A percentile compares a stretch with the other conserved stretches of the same genome.
Conservation (phyloP, 2,329 filamentous ascomycete genomes). For the Cladosporium halotolerans region DNA sequence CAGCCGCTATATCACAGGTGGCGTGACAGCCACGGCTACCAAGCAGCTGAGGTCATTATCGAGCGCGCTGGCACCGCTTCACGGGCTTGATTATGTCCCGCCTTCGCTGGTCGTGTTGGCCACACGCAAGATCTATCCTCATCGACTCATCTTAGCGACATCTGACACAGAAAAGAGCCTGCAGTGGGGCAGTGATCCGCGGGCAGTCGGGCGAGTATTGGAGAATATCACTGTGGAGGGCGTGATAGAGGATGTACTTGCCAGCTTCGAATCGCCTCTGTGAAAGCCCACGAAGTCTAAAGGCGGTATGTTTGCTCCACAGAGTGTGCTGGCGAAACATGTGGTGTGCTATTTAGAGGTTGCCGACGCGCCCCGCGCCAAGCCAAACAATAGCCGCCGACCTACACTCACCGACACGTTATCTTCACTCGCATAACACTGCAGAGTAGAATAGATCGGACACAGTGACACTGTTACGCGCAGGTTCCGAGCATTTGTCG, state of each 20-base stretch:
- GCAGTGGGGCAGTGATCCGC: conserved; percentile 81
- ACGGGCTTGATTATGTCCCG: conserved; percentile 72
- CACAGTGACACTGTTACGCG: too few relatives aligned
- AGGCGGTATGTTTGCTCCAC: neutral
- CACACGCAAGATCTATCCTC: conserved; percentile 77
- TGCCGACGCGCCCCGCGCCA: neutral
- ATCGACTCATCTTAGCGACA: conserved; percentile 66
- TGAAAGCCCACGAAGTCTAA: conserved; percentile 16
- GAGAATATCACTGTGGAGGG: conserved; percentile 51
- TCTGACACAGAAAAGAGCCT: conserved; percentile 75
- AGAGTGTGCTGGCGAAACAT: too few relatives aligned
- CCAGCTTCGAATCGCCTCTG: conserved; percentile 50
- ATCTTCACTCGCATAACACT: too few relatives aligned
- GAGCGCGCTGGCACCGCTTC: conserved; percentile 70
- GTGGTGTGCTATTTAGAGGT: too few relatives aligned
- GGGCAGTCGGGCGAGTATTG: conserved; percentile 61
- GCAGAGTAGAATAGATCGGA: too few relatives aligned
- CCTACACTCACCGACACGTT: too few relatives aligned
- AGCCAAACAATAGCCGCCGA: neutral
- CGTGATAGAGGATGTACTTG: conserved; percentile 54
- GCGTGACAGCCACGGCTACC: conserved; percentile 72
- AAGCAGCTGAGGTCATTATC: conserved; percentile 56
- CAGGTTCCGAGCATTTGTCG: too few relatives aligned
- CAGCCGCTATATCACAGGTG: conserved; percentile 74
- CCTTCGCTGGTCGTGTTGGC: conserved; percentile 79